Percentiles rank a stretch among this genome's conserved stretches.
Evolutionary conservation across 805 yeast genomes (phyloP).

Genomic region (Wickerhamomyces mucosus): DNA sequence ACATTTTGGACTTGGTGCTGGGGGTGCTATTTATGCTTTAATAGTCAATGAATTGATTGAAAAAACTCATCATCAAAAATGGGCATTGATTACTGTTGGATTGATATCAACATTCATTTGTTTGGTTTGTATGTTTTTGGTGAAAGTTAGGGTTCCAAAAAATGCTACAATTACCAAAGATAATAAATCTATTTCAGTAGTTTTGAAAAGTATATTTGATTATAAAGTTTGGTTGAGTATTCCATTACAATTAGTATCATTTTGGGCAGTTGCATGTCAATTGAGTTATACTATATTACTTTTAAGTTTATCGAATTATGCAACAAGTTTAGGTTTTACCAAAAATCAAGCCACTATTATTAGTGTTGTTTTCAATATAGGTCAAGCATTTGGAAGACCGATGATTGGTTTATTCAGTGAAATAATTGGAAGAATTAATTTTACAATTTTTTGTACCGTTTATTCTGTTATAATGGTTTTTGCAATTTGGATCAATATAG

Average conservation of each 20-base stretch:
- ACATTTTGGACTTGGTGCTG: slow-evolving; percentile 42
- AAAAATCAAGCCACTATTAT: slow-evolving; percentile 33
- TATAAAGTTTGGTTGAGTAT: slow-evolving; percentile 21
- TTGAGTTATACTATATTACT: slow-evolving; percentile 35
- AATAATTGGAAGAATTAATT: slow-evolving; percentile 35
- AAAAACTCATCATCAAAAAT: slow-evolving; percentile 31
- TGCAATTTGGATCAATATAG: slow-evolving; percentile 40
- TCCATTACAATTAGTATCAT: slow-evolving; percentile 24
- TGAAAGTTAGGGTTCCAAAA: slow-evolving; percentile 35
- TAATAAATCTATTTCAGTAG: slow-evolving; percentile 6
- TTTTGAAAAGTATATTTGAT: slow-evolving; percentile 27
- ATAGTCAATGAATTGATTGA: slow-evolving; percentile 33
- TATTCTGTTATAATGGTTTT: slow-evolving; percentile 30
- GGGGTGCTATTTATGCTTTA: slow-evolving; percentile 37
- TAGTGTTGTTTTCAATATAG: slow-evolving; percentile 36
- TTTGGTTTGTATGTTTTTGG: slow-evolving; percentile 29
- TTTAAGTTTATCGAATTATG: slow-evolving; percentile 38
- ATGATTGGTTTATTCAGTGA: slow-evolving; percentile 36
- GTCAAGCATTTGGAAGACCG: slow-evolving; percentile 43
- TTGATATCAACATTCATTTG: slow-evolving; percentile 30
- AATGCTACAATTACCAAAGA: slow-evolving; percentile 12
- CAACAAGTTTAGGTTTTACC: slow-evolving; percentile 36
- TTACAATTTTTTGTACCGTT: slow-evolving; percentile 28
- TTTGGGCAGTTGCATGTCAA: slow-evolving; percentile 28
- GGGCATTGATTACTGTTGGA: slow-evolving; percentile 39